Percentiles rank a stretch among this genome's conserved stretches.
These are phyloP conservation scores for Bipolaris oryzae DNA, from an alignment of 2,329 filamentous ascomycete genomes.

Conservation along the genomic window DNA sequence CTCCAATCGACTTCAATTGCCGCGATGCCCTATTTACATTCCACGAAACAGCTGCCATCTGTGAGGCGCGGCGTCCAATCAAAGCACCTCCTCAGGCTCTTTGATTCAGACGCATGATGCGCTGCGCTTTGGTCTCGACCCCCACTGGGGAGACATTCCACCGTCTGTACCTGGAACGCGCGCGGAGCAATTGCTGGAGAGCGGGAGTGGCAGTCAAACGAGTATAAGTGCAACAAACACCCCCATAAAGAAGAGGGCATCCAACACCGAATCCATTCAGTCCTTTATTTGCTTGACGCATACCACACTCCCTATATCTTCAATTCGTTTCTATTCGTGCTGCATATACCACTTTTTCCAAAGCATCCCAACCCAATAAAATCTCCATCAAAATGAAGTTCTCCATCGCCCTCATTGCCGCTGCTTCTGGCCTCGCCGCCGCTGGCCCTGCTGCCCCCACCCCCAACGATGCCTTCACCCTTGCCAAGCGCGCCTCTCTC, in stretches of 20 bases:
- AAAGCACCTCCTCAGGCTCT: background rate
- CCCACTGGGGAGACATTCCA: background rate
- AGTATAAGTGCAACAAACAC: constrained; percentile 21
- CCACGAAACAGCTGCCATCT: background rate
- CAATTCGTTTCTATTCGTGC: constrained; percentile 22
- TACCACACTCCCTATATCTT: constrained; percentile 25
- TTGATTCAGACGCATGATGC: constrained; percentile 1
- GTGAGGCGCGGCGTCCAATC: background rate
- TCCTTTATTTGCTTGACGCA: constrained; percentile 36
- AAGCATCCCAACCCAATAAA: constrained; percentile 15
- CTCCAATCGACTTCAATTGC: constrained; percentile 2
- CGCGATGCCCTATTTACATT: background rate
- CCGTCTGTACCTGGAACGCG: background rate
- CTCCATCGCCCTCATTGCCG: constrained; percentile 32
- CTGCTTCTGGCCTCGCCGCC: constrained; percentile 36
- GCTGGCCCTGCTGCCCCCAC: constrained; percentile 35
- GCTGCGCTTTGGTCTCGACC: background rate
- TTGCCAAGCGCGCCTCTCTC: constrained; percentile 40
- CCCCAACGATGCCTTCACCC: constrained; percentile 32
- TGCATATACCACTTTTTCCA: constrained; percentile 25
- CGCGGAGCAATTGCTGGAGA: background rate
- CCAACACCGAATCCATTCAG: constrained; percentile 26
- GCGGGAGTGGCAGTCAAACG: background rate
- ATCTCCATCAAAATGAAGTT: constrained; percentile 43
- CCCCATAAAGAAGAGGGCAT: constrained; percentile 10